phyloP scores from a whole-genome alignment of 345 rosid genomes.

The Turritis glabra region DNA sequence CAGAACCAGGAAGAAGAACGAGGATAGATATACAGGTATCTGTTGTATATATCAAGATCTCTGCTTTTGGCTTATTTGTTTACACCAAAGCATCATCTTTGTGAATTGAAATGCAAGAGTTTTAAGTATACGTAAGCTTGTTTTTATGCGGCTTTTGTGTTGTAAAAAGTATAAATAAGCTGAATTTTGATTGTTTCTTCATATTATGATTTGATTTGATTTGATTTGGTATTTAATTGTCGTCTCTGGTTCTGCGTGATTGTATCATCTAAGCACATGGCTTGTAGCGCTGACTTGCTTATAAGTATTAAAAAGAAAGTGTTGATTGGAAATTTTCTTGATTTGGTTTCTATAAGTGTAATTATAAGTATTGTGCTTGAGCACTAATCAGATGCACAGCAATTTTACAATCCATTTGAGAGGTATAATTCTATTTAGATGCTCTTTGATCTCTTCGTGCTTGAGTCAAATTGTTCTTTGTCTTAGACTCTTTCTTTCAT shows the following conservation, averaged over 20 bases:
- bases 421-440: slow-evolving; percentile 21
- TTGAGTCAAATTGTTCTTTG: slow-evolving; percentile 23
- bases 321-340: slow-evolving; percentile 19
- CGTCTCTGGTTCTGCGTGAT: slow-evolving; percentile 14
- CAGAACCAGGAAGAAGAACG: slow-evolving; percentile 12
- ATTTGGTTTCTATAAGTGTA: background rate
- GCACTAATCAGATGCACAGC: slow-evolving; percentile 22
- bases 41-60: background rate
- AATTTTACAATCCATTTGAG: background rate
- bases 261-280: slow-evolving; percentile 31
- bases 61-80: slow-evolving; percentile 2
- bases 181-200: slow-evolving; percentile 28
- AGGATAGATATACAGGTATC: slow-evolving; percentile 21
- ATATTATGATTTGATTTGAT: background rate
- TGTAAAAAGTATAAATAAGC: background rate
- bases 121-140: background rate
- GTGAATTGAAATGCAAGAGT: slow-evolving; percentile 19
- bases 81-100: background rate
- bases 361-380: slow-evolving; percentile 31
- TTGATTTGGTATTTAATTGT: slow-evolving; percentile 22
- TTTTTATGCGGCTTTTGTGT: background rate
- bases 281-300: slow-evolving; percentile 34
- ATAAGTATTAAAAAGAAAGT: background rate
- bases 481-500: slow-evolving; percentile 28
- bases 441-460: slow-evolving; percentile 25